phyloP scores from a whole-genome alignment of 2,329 filamentous ascomycete species.

The Fusarium subglutinans region DNA sequence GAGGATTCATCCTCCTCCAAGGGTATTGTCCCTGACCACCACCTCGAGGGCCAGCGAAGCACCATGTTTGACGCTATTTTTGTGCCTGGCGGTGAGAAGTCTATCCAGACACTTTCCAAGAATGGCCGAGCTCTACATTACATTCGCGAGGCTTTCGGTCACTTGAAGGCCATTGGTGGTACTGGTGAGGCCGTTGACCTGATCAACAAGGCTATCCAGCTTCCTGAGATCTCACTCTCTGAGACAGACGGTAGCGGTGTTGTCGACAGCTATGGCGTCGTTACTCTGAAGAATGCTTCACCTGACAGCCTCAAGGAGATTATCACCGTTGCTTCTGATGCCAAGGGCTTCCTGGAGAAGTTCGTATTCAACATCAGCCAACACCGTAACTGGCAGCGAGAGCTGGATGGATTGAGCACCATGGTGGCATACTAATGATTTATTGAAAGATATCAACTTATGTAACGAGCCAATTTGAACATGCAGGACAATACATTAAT shows the following conservation, averaged over 20 bases:
- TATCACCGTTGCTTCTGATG: conserved; percentile 71
- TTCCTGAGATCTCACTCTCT: conserved; percentile 55
- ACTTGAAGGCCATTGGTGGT: conserved; percentile 81
- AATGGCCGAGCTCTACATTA: conserved; percentile 80
- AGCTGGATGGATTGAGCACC: conserved; percentile 73
- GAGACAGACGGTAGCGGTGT: conserved; percentile 54
- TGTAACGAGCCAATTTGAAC: conserved; percentile 3
- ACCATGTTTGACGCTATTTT: conserved; percentile 85
- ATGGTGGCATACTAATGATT: conserved; percentile 73
- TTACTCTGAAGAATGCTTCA: conserved; percentile 67
- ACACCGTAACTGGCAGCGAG: conserved; percentile 78
- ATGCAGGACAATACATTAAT: neutral
- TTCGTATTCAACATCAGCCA: conserved; percentile 75
- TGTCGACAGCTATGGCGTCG: conserved; percentile 77
- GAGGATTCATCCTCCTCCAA: conserved; percentile 61
- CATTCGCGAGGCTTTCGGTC: conserved; percentile 82
- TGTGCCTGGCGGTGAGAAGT: conserved; percentile 75
- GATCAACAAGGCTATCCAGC: conserved; percentile 59
- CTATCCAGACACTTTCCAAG: conserved; percentile 69
- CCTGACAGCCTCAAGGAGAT: conserved; percentile 69
- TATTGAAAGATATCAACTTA: conserved; percentile 8
- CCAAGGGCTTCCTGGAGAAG: conserved; percentile 74
- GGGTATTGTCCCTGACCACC: conserved; percentile 75
- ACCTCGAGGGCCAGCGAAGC: conserved; percentile 81
- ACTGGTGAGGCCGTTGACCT: conserved; percentile 77